Conservation (phyloP, 1,284 basidiomycete genomes). For the Hemileia vastatrix region DNA sequence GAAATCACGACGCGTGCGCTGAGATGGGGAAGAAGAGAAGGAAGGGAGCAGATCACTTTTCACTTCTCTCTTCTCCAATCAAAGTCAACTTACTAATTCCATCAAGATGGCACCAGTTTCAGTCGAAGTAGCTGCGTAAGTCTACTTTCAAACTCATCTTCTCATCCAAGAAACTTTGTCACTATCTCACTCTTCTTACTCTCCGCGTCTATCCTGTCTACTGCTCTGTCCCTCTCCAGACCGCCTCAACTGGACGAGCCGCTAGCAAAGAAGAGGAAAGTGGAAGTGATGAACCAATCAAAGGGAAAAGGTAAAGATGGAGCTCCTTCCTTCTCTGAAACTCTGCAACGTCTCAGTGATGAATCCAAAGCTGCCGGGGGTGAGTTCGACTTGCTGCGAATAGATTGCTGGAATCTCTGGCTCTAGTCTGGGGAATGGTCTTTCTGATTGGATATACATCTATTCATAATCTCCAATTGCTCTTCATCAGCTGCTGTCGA, state of each 20-base stretch:
- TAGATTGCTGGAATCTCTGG: too few relatives aligned
- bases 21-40: too few relatives aligned
- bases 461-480: too few relatives aligned
- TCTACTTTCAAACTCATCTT: background rate
- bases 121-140: too few relatives aligned
- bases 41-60: too few relatives aligned
- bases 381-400: background rate
- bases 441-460: too few relatives aligned
- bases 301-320: background rate
- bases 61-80: too few relatives aligned
- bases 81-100: too few relatives aligned
- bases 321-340: constrained; percentile 8
- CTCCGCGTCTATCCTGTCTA: background rate
- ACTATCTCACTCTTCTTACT: background rate
- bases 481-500: too few relatives aligned
- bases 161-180: background rate
- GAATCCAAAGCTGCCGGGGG: constrained; percentile 11
- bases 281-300: background rate
- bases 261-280: background rate
- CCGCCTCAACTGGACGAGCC: background rate
- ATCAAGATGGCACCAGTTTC: too few relatives aligned
- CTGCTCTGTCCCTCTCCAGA: background rate
- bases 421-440: too few relatives aligned
- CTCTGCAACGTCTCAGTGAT: constrained; percentile 7
- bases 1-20: too few relatives aligned